A percentile compares a stretch with the other conserved stretches of the same genome.
Evolutionary conservation across 2,329 filamentous ascomycete genomes (phyloP).

Genomic region (Gnomoniopsis sp.): DNA sequence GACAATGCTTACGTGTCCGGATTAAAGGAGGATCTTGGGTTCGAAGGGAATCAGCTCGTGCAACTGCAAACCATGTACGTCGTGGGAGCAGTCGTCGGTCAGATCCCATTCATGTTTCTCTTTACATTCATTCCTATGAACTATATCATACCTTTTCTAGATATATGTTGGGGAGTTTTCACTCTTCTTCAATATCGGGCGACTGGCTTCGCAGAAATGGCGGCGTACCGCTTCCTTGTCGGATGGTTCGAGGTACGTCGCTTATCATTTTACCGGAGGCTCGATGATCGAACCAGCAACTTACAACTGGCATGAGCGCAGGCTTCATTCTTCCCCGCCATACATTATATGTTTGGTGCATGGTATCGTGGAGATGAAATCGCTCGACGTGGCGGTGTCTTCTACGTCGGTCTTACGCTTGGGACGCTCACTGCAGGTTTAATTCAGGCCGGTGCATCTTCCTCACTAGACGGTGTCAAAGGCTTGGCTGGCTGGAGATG

Average conservation of each 20-base stretch:
- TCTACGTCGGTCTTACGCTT: slow-evolving; percentile 48
- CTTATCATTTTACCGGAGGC: slow-evolving; percentile 21
- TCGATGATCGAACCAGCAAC: too few species aligned
- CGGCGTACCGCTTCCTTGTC: slow-evolving; percentile 51
- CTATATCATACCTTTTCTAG: slow-evolving; percentile 48
- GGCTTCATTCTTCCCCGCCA: slow-evolving; percentile 36
- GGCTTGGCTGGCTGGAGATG: slow-evolving; percentile 50
- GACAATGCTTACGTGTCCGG: slow-evolving; percentile 55
- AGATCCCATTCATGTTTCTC: slow-evolving; percentile 50
- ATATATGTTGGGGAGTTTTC: slow-evolving; percentile 53
- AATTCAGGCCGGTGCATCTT: slow-evolving; percentile 41
- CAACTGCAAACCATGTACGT: slow-evolving; percentile 51
- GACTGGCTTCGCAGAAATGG: slow-evolving; percentile 44
- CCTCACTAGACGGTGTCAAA: slow-evolving; percentile 38
- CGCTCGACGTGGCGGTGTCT: slow-evolving; percentile 45
- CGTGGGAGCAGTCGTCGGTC: slow-evolving; percentile 46
- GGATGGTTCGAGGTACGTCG: slow-evolving; percentile 46
- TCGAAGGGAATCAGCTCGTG: slow-evolving; percentile 53
- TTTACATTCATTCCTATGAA: slow-evolving; percentile 45
- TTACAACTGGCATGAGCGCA: too few species aligned
- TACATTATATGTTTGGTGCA: slow-evolving; percentile 36
- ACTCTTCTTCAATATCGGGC: slow-evolving; percentile 53
- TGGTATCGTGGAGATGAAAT: slow-evolving; percentile 50
- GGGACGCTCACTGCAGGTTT: slow-evolving; percentile 51
- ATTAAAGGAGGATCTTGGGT: slow-evolving; percentile 47